Conservation (phyloP, 768 basidiomycete genomes). For the Suillus hirtellus region DNA sequence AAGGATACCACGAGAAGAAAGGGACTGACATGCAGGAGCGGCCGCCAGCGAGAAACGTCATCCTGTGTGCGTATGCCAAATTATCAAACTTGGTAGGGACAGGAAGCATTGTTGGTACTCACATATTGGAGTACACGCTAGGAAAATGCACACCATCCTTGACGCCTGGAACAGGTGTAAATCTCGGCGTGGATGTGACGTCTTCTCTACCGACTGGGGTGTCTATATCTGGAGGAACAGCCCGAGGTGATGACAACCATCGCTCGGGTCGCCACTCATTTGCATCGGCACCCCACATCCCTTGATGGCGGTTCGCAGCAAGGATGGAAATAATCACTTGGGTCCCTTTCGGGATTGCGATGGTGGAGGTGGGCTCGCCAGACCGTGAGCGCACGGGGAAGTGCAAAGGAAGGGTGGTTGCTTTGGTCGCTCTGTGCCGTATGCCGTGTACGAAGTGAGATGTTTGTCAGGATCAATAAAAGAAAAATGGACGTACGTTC, state of each 20-base stretch:
- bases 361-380: constrained; percentile 30
- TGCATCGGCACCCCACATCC: constrained; percentile 48
- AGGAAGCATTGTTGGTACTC: constrained; percentile 13
- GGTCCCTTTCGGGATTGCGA: constrained; percentile 31
- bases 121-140: constrained; percentile 46
- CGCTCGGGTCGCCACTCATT: constrained; percentile 51
- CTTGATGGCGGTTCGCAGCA: constrained; percentile 39
- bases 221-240: too few species aligned
- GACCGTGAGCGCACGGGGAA: constrained; percentile 36
- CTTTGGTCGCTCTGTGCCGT: constrained; percentile 33
- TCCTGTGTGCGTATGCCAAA: constrained; percentile 24
- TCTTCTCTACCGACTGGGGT: too few species aligned
- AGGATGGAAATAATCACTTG: constrained; percentile 38
- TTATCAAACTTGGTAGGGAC: background rate
- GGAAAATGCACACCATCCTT: constrained; percentile 37
- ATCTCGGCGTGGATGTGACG: too few species aligned
- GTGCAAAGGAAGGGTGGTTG: constrained; percentile 42
- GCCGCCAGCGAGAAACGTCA: constrained; percentile 37
- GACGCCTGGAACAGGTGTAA: background rate
- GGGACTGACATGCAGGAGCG: constrained; percentile 36
- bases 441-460: background rate
- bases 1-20: constrained; percentile 13
- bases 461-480: too few species aligned
- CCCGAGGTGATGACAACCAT: constrained; percentile 28
- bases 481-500: constrained; percentile 20